These are phyloP conservation scores for Aspergillus hancockii DNA, from an alignment of 495 filamentous ascomycete species.

Conservation along the genomic window DNA sequence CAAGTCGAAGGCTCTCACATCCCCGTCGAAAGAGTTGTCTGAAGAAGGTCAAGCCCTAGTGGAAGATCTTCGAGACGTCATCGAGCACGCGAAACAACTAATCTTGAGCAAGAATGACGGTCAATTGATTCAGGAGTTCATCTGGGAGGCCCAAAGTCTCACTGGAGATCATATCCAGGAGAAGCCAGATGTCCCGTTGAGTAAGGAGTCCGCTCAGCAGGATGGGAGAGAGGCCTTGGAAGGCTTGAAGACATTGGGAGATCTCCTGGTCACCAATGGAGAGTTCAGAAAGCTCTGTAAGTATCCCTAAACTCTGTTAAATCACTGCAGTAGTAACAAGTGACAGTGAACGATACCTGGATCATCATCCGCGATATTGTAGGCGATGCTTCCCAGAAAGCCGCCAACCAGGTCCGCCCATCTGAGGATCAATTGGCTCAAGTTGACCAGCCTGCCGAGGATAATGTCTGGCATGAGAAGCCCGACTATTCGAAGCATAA, in stretches of 20 bases:
- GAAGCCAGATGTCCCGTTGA: slow-evolving; percentile 64
- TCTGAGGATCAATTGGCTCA: slow-evolving; percentile 72
- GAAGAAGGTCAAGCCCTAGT: slow-evolving; percentile 77
- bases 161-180: slow-evolving; percentile 53
- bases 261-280: slow-evolving; percentile 89
- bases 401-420: slow-evolving; percentile 77
- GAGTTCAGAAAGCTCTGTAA: slow-evolving; percentile 92
- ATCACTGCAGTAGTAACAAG: slow-evolving; percentile 26
- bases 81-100: slow-evolving; percentile 83
- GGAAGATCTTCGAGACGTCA: slow-evolving; percentile 74
- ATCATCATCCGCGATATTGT: slow-evolving; percentile 85
- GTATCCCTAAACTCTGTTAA: slow-evolving; percentile 29
- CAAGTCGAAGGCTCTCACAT: slow-evolving; percentile 61
- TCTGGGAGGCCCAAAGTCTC: slow-evolving; percentile 85
- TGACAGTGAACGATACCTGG: slow-evolving; percentile 79
- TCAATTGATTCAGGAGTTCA: slow-evolving; percentile 92
- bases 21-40: slow-evolving; percentile 78
- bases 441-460: slow-evolving; percentile 80
- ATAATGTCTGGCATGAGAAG: slow-evolving; percentile 91
- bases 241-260: slow-evolving; percentile 86
- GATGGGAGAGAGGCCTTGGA: slow-evolving; percentile 80
- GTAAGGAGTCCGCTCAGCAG: slow-evolving; percentile 73
- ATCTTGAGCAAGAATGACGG: slow-evolving; percentile 96
- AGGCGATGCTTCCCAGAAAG: slow-evolving; percentile 82
- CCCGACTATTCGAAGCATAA: slow-evolving; percentile 66